These are phyloP conservation scores for Populus hybrid DNA, from an alignment of 441 rosid species.

Conservation along the genomic window DNA sequence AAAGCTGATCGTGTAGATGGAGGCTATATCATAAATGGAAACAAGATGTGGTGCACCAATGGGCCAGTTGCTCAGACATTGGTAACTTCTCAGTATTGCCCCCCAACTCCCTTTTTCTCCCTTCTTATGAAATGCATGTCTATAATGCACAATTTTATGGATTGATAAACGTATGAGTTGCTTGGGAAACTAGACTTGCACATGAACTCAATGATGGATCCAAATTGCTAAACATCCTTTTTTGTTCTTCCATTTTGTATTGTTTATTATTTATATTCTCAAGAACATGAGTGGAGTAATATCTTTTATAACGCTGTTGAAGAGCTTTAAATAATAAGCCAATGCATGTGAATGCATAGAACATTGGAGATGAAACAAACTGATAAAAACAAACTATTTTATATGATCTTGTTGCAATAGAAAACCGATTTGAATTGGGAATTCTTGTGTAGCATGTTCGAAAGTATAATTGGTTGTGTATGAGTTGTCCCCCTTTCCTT, in stretches of 20 bases:
- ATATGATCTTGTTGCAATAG: neutral
- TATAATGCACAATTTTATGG: neutral
- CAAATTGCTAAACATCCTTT: too few species aligned
- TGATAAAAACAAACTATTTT: neutral
- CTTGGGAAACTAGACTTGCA: neutral
- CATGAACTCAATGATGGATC: neutral
- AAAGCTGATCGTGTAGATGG: conserved; percentile 90
- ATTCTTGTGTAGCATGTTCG: neutral
- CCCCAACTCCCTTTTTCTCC: neutral
- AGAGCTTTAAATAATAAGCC: neutral
- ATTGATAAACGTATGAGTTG: neutral
- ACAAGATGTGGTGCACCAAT: conserved; percentile 99
- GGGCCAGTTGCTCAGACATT: conserved; percentile 94
- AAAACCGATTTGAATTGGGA: neutral
- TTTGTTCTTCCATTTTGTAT: neutral
- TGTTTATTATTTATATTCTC: neutral
- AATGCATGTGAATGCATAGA: neutral
- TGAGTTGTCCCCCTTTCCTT: neutral
- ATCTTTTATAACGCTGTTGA: neutral
- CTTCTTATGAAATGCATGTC: neutral
- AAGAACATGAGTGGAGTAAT: neutral
- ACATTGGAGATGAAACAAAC: neutral
- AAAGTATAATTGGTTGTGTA: neutral
- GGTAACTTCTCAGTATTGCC: conserved; percentile 40
- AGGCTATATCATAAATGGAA: conserved; percentile 78